These are phyloP conservation scores for Lathyrus oleraceus DNA, from an alignment of 306 rosid genomes.

Conservation along the genomic window DNA sequence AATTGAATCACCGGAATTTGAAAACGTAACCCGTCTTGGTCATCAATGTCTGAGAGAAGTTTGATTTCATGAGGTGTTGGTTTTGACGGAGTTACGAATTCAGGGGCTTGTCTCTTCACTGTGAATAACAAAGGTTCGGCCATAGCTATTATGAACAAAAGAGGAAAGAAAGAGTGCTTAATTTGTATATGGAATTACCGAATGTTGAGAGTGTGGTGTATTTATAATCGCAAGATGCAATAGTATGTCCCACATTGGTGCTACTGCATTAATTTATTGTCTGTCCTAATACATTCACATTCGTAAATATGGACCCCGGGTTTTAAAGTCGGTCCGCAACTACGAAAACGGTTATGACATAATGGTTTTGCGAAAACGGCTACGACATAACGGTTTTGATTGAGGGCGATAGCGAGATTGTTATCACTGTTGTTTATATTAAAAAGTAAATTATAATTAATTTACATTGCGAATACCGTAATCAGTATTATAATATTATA, in stretches of 20 bases:
- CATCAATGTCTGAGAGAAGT: constrained; percentile 45
- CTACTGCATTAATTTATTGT: neutral
- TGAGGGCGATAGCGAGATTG: too few relatives aligned
- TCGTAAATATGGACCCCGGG: too few relatives aligned
- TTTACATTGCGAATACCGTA: too few relatives aligned
- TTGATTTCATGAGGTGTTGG: constrained; percentile 38
- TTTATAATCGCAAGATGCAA: neutral
- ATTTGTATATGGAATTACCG: neutral
- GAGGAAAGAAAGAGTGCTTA: neutral
- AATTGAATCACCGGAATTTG: constrained; percentile 46
- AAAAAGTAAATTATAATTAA: too few relatives aligned
- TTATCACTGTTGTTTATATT: too few relatives aligned
- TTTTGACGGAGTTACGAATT: constrained; percentile 33
- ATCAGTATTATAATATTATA: too few relatives aligned
- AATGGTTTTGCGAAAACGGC: too few relatives aligned
- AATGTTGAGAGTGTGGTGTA: neutral
- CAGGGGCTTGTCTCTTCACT: constrained; percentile 20
- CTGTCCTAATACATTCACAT: neutral
- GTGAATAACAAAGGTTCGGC: constrained; percentile 12
- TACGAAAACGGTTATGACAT: too few relatives aligned
- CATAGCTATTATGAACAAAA: neutral
- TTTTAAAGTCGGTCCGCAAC: too few relatives aligned
- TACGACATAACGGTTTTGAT: too few relatives aligned
- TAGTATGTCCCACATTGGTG: neutral
- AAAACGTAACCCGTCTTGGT: constrained; percentile 43